Evolutionary conservation across 768 basidiomycete genomes (phyloP).

Genomic region (Pilatotrama ljubarskyi): DNA sequence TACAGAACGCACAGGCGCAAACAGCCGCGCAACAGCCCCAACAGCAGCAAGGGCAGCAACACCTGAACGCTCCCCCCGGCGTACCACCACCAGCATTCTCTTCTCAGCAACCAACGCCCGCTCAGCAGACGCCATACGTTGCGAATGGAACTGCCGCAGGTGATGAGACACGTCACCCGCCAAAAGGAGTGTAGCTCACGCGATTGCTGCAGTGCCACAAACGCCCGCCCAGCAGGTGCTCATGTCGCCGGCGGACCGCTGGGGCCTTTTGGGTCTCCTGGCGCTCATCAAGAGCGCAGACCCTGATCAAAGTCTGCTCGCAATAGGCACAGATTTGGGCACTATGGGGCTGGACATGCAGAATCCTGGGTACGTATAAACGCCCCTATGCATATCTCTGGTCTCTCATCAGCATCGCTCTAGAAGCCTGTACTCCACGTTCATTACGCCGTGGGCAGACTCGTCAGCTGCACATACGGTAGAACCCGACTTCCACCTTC

Average conservation of each 20-base stretch:
- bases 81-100: constrained; percentile 43
- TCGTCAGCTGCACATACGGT: constrained; percentile 81
- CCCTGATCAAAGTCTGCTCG: constrained; percentile 76
- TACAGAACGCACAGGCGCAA: constrained; percentile 21
- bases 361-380: constrained; percentile 61
- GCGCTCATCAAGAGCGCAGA: constrained; percentile 87
- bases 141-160: constrained; percentile 34
- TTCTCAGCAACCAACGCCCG: constrained; percentile 38
- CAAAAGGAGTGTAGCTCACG: constrained; percentile 37
- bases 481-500: constrained; percentile 91
- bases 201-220: constrained; percentile 55
- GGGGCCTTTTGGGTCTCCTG: constrained; percentile 87
- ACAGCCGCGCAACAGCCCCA: constrained; percentile 30
- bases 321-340: constrained; percentile 88
- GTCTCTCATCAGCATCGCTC: background rate
- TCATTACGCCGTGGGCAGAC: constrained; percentile 97
- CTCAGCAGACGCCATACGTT: constrained; percentile 30
- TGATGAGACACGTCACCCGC: constrained; percentile 31
- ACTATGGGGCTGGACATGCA: constrained; percentile 91
- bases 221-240: constrained; percentile 94
- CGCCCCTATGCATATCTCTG: background rate
- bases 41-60: constrained; percentile 42
- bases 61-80: constrained; percentile 55
- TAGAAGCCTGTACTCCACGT: constrained; percentile 86
- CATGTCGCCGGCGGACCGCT: constrained; percentile 90